A percentile compares a stretch with the other conserved stretches of the same genome.
Conservation (phyloP, 139 green algal genomes). For the Auxenochlorella protothecoides region DNA sequence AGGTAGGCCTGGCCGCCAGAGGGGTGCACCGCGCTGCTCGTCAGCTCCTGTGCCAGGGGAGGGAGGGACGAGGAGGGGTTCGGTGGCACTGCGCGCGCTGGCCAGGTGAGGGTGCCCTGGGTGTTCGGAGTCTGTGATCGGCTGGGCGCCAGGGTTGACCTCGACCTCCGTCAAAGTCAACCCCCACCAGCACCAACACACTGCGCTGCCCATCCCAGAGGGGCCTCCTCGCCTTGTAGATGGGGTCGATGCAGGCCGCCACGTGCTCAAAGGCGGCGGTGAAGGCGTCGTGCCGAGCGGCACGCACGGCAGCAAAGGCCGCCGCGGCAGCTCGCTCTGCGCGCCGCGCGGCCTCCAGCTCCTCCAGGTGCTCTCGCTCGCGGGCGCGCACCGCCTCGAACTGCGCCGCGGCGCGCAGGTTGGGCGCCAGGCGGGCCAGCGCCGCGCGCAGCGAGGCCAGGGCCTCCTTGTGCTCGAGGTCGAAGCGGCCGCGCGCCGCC, state of each 20-base stretch:
- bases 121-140: too few relatives aligned
- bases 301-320: constrained; percentile 60
- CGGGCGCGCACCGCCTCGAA: constrained; percentile 71
- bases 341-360: constrained; percentile 53
- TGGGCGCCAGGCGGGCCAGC: constrained; percentile 55
- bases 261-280: constrained; percentile 80
- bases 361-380: constrained; percentile 61
- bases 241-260: constrained; percentile 61
- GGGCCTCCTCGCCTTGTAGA: constrained; percentile 73
- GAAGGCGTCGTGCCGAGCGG: constrained; percentile 66
- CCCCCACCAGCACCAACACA: too few relatives aligned
- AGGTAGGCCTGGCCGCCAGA: constrained; percentile 81
- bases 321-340: constrained; percentile 17
- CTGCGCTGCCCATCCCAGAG: background rate
- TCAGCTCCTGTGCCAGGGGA: constrained; percentile 42
- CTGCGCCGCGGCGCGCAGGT: constrained; percentile 89
- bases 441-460: constrained; percentile 8
- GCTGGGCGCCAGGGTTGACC: too few relatives aligned
- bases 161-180: too few relatives aligned
- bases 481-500: too few relatives aligned
- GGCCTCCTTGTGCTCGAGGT: too few relatives aligned
- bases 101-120: too few relatives aligned
- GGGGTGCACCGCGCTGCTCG: constrained; percentile 51
- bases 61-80: too few relatives aligned
- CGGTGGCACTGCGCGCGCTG: too few relatives aligned